A percentile compares a stretch with the other conserved stretches of the same genome.
Conservation (phyloP, 148 eudicot species). For the Pharnaceum exiguum region DNA sequence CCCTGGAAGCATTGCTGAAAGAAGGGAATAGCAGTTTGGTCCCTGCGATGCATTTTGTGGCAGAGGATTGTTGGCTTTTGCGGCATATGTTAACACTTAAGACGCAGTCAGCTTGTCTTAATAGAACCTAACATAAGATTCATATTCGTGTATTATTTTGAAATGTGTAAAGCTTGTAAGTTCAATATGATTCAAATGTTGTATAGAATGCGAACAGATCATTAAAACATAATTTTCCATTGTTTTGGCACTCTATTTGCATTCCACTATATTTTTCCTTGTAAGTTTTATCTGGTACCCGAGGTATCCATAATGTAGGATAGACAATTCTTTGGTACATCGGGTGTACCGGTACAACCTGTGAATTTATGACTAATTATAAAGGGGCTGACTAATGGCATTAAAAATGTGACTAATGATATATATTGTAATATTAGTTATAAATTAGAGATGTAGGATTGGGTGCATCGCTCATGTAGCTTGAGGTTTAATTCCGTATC, state of each 20-base stretch:
- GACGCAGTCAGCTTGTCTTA: constrained; percentile 2
- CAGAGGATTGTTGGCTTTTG: background rate
- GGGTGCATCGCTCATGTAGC: too few relatives aligned
- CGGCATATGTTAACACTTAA: constrained; percentile 3
- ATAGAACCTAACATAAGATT: background rate
- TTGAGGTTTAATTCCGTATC: too few relatives aligned
- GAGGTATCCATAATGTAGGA: too few relatives aligned
- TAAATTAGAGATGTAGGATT: too few relatives aligned
- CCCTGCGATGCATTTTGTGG: constrained; percentile 2
- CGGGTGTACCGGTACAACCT: too few relatives aligned
- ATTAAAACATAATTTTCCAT: constrained; percentile 1
- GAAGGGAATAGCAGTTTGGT: background rate
- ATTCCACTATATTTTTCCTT: background rate
- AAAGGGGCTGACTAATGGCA: too few relatives aligned
- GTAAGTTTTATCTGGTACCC: too few relatives aligned
- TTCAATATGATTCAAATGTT: constrained; percentile 8
- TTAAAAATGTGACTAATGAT: too few relatives aligned
- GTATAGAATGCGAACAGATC: constrained; percentile 1
- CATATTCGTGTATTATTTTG: background rate
- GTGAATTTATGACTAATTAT: too few relatives aligned
- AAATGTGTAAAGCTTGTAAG: constrained; percentile 8
- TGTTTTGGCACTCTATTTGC: background rate
- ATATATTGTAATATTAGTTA: too few relatives aligned
- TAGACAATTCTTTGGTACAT: too few relatives aligned
- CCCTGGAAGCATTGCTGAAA: constrained; percentile 5